Conservation (phyloP, 2,329 filamentous ascomycete genomes). For the Sphaerostilbella broomeana region DNA sequence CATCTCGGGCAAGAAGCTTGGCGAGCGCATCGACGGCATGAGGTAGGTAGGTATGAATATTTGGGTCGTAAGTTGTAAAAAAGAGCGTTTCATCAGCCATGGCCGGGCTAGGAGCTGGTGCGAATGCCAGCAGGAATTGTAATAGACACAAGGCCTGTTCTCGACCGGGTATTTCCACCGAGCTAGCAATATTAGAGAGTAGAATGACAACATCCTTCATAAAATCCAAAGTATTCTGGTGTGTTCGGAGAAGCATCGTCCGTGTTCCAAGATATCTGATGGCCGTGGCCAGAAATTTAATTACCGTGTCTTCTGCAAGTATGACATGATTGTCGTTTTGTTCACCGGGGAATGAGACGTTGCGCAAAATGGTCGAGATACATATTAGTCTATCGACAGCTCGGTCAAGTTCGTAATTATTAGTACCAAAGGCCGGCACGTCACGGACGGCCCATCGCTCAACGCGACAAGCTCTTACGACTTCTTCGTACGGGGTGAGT, state of each 20-base stretch:
- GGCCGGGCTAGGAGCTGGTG: constrained; percentile 67
- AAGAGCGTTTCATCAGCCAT: constrained; percentile 52
- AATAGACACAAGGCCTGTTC: constrained; percentile 84
- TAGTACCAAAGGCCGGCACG: constrained; percentile 64
- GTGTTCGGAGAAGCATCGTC: constrained; percentile 74
- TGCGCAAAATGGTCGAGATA: constrained; percentile 86
- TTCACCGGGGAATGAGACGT: constrained; percentile 73
- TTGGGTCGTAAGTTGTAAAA: constrained; percentile 75
- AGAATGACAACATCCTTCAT: constrained; percentile 93
- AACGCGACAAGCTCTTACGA: constrained; percentile 67
- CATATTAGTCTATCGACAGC: constrained; percentile 83
- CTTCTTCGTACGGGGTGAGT: constrained; percentile 79
- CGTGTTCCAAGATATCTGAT: constrained; percentile 85
- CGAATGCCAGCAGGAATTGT: constrained; percentile 85
- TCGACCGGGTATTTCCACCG: constrained; percentile 72
- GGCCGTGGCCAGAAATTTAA: constrained; percentile 76
- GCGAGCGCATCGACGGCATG: constrained; percentile 85
- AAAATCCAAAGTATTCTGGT: constrained; percentile 84
- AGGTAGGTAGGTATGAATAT: constrained; percentile 79
- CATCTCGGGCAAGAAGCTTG: constrained; percentile 85
- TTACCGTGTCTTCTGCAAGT: constrained; percentile 68
- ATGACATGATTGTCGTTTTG: constrained; percentile 59
- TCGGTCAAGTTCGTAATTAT: constrained; percentile 74
- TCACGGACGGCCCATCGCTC: constrained; percentile 70
- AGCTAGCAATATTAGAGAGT: constrained; percentile 79